A percentile compares a stretch with the other conserved stretches of the same genome.
These are phyloP conservation scores for Baorangia bicolor DNA, from an alignment of 768 basidiomycete species.

Conservation along the genomic window DNA sequence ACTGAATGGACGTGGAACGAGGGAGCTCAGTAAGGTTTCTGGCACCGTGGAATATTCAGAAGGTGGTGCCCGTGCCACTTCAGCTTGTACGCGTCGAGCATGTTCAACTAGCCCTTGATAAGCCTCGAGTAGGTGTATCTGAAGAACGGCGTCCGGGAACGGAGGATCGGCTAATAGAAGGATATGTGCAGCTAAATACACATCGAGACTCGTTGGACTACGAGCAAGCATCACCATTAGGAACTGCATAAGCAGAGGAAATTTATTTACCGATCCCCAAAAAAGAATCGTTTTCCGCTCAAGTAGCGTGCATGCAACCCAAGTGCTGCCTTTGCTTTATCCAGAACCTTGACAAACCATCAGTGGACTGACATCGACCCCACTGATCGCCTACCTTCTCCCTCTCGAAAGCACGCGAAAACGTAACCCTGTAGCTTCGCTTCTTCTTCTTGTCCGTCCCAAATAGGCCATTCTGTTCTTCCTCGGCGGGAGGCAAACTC, in stretches of 20 bases:
- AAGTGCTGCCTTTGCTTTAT: conserved; percentile 56
- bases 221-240: not conserved
- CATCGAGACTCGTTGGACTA: conserved; percentile 65
- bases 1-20: conserved; percentile 36
- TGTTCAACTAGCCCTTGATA: conserved; percentile 61
- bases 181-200: conserved; percentile 66
- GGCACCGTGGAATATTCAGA: conserved; percentile 19
- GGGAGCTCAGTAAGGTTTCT: conserved; percentile 34
- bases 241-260: not conserved
- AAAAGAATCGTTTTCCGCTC: conserved; percentile 49
- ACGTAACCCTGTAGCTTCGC: conserved; percentile 36
- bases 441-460: conserved; percentile 33
- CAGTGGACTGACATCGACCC: not conserved
- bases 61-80: conserved; percentile 28
- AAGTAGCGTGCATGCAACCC: conserved; percentile 60
- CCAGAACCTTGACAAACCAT: conserved; percentile 47
- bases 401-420: conserved; percentile 58
- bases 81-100: conserved; percentile 49
- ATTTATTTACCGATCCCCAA: conserved; percentile 44
- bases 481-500: conserved; percentile 41
- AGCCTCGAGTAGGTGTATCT: conserved; percentile 50
- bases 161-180: conserved; percentile 57
- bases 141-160: conserved; percentile 60
- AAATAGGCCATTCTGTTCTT: conserved; percentile 42
- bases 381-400: conserved; percentile 46